These are phyloP conservation scores for Isatis lusitanica DNA, from an alignment of 441 rosid genomes.

Conservation along the genomic window DNA sequence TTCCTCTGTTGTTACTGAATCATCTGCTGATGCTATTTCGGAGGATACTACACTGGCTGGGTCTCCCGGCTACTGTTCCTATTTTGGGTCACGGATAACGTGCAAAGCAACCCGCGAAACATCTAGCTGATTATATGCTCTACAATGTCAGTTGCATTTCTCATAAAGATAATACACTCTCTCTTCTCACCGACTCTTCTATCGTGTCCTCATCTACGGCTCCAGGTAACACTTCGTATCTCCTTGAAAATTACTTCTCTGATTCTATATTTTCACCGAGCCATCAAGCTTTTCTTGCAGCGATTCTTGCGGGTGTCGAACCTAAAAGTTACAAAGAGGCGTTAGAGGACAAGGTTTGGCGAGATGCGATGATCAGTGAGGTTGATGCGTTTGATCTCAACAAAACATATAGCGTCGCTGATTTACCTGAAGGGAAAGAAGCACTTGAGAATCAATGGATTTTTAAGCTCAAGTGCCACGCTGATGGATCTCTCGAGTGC, in stretches of 20 bases:
- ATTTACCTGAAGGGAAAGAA: not conserved
- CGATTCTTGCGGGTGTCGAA: not conserved
- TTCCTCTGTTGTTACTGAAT: too few species aligned
- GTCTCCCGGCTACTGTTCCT: too few species aligned
- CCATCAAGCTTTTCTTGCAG: not conserved
- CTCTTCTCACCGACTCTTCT: too few species aligned
- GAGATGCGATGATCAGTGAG: not conserved
- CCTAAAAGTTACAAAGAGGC: not conserved
- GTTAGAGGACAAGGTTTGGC: not conserved
- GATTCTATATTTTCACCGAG: not conserved
- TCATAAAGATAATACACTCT: not conserved
- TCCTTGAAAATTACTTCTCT: not conserved
- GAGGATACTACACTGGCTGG: too few species aligned
- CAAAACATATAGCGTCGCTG: not conserved
- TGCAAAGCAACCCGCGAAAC: too few species aligned
- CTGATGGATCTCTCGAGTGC: not conserved
- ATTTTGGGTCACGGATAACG: too few species aligned
- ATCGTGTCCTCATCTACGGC: not conserved
- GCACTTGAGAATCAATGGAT: not conserved
- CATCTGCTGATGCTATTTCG: too few species aligned
- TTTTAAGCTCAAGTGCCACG: not conserved
- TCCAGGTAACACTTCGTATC: not conserved
- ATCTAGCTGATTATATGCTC: not conserved
- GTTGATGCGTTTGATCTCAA: not conserved
- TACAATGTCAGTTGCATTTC: not conserved